Base-by-base conservation (phyloP, 2,329 filamentous ascomycete species). In the Ascochyta lentis region DNA sequence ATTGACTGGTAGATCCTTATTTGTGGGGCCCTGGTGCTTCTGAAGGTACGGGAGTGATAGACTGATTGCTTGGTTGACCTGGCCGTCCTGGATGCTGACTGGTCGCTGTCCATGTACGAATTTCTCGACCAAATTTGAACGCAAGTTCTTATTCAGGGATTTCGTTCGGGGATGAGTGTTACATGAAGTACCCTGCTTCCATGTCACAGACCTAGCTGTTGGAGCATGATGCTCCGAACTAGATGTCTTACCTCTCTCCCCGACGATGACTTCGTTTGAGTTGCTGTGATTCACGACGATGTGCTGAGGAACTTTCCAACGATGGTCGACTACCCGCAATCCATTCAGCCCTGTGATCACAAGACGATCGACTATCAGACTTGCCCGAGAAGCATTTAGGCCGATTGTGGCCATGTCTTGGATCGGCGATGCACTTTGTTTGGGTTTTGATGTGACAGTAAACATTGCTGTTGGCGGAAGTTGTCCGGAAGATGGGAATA, bases 401-500 rank as follows among this genome's bases (percentile, higher is more conserved):
- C 8, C 5, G 9, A 4, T 15, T 16, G 6, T n/a, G 2, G 35
- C 19, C 6, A 31, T 13, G 10, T 19, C 22, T 39, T 66, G 61
- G 6, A 22, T 19, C 3, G 55, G 34, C 42, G 49, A 56, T 5
- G 39, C 6, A 24, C 43, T 57, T 33, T 33, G 23, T 41, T 51
- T 54, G 10, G 63, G 59, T 33, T 64, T 66, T 6, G 49, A 54
- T 23, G 65, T 56, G 23, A 64, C 65, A 16, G 58, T 63, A 35
- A 66, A 70, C 1, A 65, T 40, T 3, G 45, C 68, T 23, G 63
- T 48, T 29, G 65, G 64, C 16, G 67, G 69, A 12, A 49, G 26
- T 12, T 19, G 19, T 23, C 37, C 31, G 4, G 15, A 27, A 9
- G 12, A 37, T 4, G 41, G 46, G 3, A 42, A 9, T 2, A 26